Base-by-base conservation (phyloP, 202 grass and related monocot genomes). In the Hordeum pubiflorum region DNA sequence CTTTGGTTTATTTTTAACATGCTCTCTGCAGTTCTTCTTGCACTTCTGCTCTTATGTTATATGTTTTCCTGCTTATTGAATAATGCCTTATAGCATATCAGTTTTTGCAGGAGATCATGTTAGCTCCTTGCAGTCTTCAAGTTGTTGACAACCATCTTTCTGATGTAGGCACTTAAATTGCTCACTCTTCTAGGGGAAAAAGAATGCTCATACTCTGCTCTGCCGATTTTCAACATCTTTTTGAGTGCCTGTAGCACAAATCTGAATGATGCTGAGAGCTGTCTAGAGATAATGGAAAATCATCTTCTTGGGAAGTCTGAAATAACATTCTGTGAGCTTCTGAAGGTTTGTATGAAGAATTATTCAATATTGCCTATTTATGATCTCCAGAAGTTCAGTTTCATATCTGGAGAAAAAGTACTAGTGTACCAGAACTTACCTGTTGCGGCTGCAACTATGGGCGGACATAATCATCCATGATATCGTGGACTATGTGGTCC, bases 221-320 rank as follows among this genome's bases (percentile, higher is more conserved):
- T 94, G 58, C 86, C 95, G 9, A 84, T 84, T 79, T 98, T 91
- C 77, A 98, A 98, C 83, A 87, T 91, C 71, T 86, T 94, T 79
- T 84, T 94, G 84, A 89, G 78, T 81, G 73, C 64, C 9, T 91
- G 79, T 63, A 91, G n/a, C 15, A 23, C 23, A 77, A 91, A 81
- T 61, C 68, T 87, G 40, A 86, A 83, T 74, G 62, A 86, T 82
- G 59, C 63, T 60, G 80, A 82, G 57, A 66, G 22, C 31, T 93
- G 95, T 82, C 82, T 98, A 43, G 90, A 91, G 75, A 90, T 66
- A 84, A 93, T 98, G 92, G 92, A 89, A 59, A 82, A 21, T 55
- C 78, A 82, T 83, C 79, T 89, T 86, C 52, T 93, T 32, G 92
- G 95, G 55, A 94, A 94, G 82, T 98, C 90, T 82, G 95, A 98